Conservation (phyloP, 1,139 yeast genomes). For the Waltiozyma sp. region DNA sequence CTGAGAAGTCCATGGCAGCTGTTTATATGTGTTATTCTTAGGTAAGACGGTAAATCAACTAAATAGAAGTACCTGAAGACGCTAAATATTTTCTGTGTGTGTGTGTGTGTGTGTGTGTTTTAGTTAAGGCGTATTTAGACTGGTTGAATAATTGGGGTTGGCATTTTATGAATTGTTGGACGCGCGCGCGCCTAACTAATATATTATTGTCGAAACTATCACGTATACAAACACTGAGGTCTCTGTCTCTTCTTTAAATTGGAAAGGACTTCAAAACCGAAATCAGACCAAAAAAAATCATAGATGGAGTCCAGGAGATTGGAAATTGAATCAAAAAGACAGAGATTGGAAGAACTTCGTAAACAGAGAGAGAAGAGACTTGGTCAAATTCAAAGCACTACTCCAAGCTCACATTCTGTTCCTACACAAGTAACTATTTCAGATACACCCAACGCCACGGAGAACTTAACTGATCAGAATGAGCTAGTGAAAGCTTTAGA, state of each 20-base stretch:
- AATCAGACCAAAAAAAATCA: too few relatives aligned
- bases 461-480: background rate
- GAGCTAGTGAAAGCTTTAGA: background rate
- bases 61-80: too few relatives aligned
- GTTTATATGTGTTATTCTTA: background rate
- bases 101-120: too few relatives aligned
- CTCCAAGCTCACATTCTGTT: background rate
- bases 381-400: background rate
- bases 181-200: too few relatives aligned
- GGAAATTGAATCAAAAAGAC: slow-evolving; percentile 21
- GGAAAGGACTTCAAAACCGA: background rate
- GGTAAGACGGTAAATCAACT: too few relatives aligned
- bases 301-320: slow-evolving; percentile 10
- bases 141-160: too few relatives aligned
- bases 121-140: too few relatives aligned
- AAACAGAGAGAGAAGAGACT: slow-evolving; percentile 16
- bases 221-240: too few relatives aligned
- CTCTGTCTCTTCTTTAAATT: too few relatives aligned
- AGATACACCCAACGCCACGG: background rate
- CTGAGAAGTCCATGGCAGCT: slow-evolving; percentile 49
- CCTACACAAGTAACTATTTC: background rate
- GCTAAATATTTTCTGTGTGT: too few relatives aligned
- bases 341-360: slow-evolving; percentile 18
- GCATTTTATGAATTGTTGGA: too few relatives aligned
- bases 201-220: too few relatives aligned